Evolutionary conservation across 2,329 filamentous ascomycete genomes (phyloP).

Genomic region (Sporothrix dimorphospora): DNA sequence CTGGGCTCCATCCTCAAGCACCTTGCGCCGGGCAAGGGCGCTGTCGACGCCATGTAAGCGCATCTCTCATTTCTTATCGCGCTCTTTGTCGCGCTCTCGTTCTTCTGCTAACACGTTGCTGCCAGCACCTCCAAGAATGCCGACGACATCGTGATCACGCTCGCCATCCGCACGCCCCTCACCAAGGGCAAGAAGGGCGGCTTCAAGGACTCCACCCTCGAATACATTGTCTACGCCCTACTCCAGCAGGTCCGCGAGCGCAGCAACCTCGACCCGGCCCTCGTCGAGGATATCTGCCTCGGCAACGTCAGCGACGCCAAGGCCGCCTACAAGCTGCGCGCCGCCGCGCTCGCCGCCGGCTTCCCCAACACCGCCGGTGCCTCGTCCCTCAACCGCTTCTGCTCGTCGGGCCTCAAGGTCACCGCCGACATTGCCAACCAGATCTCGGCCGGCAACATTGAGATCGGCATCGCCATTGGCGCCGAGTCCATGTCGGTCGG

Average conservation of each 20-base stretch:
- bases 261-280: slow-evolving; percentile 74
- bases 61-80: slow-evolving; percentile 24
- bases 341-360: slow-evolving; percentile 85
- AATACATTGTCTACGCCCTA: slow-evolving; percentile 82
- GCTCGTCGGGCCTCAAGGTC: slow-evolving; percentile 93
- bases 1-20: slow-evolving; percentile 88
- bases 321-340: slow-evolving; percentile 88
- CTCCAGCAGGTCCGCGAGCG: slow-evolving; percentile 75
- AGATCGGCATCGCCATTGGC: slow-evolving; percentile 83
- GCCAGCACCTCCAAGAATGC: slow-evolving; percentile 84
- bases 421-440: slow-evolving; percentile 92
- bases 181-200: slow-evolving; percentile 88
- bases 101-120: slow-evolving; percentile 31
- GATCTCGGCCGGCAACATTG: slow-evolving; percentile 78
- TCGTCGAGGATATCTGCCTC: slow-evolving; percentile 88
- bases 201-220: slow-evolving; percentile 90
- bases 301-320: slow-evolving; percentile 90
- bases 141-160: slow-evolving; percentile 95
- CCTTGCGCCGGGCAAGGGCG: slow-evolving; percentile 69
- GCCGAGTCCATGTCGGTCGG: slow-evolving; percentile 84
- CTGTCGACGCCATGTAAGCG: slow-evolving; percentile 72
- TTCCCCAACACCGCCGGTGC: slow-evolving; percentile 88
- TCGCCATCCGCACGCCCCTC: slow-evolving; percentile 86
- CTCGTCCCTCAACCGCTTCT: slow-evolving; percentile 91
- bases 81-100: neutral